Base-by-base conservation (phyloP, 192 early-diverging fungal genomes). In the Podila epigama region DNA sequence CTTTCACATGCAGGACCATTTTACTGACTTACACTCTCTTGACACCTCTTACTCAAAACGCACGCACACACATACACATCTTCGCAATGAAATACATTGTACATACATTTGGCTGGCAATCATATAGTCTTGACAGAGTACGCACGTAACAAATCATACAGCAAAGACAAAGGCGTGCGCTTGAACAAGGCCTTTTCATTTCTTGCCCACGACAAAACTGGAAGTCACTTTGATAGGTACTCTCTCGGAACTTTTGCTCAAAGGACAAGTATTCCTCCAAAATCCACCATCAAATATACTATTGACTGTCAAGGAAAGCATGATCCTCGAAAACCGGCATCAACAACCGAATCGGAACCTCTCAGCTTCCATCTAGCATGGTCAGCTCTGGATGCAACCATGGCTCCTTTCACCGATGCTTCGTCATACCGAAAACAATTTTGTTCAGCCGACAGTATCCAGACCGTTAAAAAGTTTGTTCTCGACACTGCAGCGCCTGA, bases 131-230 rank as follows among this genome's bases (percentile, higher is more conserved):
- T 77, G 12, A 16, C 35, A 7, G 66, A 63, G 16, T 77, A 56
- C 53, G 59, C 66, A 33, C 56, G 29, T 20, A 58, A 59, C 39
- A 77, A 77, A 42, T 28, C 72, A 1, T 77, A 77, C 27, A 68
- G 60, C 58, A 77, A 77, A 27, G 72, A 77, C 55, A 58, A 44
- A 0, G 60, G 72, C 4, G 72, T 59, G 0, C 72, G 72, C 15
- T 61, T 77, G 60, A 77, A 77, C 66, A 77, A 77, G 37, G 48
- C 66, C 10, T 77, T 77, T 48, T 57, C 72, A 18, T 68, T 58
- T 12, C 72, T 77, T 18, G 52, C 34, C 5, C 72, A 63, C 40
- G 72, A 77, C 36, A 62, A 48, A 42, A 68, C 66, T 20, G 72
- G 72, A 27, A 51, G 72, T 10, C 3, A 31, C 11, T 68, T 67